Percentiles rank a stretch among this genome's conserved stretches.
phyloP scores from a whole-genome alignment of 1,139 yeast species.

The Sugiyamaella grinbergsii region DNA sequence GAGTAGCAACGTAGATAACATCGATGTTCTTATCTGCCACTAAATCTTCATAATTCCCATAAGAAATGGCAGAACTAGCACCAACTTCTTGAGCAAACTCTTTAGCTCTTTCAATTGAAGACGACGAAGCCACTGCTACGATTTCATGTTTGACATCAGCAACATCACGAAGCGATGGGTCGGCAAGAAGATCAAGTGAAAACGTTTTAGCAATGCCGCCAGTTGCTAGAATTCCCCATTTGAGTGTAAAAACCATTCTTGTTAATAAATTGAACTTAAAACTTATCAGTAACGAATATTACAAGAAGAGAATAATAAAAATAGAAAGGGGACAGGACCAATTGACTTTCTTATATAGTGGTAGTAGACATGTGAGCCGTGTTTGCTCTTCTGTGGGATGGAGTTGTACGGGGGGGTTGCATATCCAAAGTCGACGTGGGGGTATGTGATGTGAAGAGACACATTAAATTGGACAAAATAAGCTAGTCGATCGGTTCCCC shows the following conservation, averaged over 20 bases:
- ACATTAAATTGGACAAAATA: too few species aligned
- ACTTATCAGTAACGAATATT: too few species aligned
- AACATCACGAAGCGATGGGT: constrained; percentile 37
- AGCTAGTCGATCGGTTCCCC: neutral
- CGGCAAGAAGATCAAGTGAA: constrained; percentile 36
- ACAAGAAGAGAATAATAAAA: too few species aligned
- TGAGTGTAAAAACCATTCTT: constrained; percentile 30
- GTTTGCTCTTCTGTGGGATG: neutral
- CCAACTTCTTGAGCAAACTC: constrained; percentile 33
- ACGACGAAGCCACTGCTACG: constrained; percentile 42
- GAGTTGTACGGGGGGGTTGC: neutral
- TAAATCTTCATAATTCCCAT: constrained; percentile 45
- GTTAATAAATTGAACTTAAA: neutral
- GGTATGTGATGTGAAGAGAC: neutral
- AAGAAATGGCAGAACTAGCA: constrained; percentile 28
- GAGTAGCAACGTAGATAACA: constrained; percentile 60
- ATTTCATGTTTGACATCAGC: constrained; percentile 38
- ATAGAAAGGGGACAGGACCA: neutral
- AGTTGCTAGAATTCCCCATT: constrained; percentile 38
- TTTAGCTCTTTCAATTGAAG: constrained; percentile 35
- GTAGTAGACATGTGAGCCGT: neutral
- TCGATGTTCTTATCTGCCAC: constrained; percentile 52
- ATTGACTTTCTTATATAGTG: neutral
- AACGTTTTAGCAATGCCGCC: constrained; percentile 39
- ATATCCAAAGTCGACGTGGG: neutral